Base-by-base conservation (phyloP, 371 early-diverging fungal genomes). In the Lichtheimia ramosa region DNA sequence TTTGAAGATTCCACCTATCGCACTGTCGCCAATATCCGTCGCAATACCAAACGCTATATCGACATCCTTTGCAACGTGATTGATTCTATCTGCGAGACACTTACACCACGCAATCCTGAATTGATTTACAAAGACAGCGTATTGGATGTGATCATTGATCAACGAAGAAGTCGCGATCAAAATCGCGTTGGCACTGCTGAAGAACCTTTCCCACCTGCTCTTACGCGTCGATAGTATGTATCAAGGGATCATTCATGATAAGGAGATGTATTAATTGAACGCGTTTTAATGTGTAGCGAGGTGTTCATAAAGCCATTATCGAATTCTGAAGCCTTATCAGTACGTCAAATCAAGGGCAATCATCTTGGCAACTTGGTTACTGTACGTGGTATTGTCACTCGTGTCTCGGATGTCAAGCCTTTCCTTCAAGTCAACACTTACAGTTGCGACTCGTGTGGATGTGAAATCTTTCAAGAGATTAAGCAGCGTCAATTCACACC, bases 381-480 rank as follows among this genome's bases (percentile, higher is more conserved):
- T 3, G 83, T 99, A 28, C 88, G 93, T 52, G 99, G 99, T 43
- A 96, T 99, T 55, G 94, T 99, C 14, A 98, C 98, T 4, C 91
- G 97, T 53, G 94, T 96, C 40, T 87, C 91, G n/a, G 97, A 97
- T 63, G 97, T 99, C 40, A 96, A 96, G 63, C 99, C 99, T 7
- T 83, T 90, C 64, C 83, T 96, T 48, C 83, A 85, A 24, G 98
- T 99, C 59, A 89, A 93, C 54, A 92, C 97, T 1, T 96, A 96
- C 82, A 87, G 89, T 61, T 99, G 99, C 81, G 99, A 99, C 66
- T 82, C 87, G 40, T 99, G 99, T 79, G 98, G 99, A 14, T 80
- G 86, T 73, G 99, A 99, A 81, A 91, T 96, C 52, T 99, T 97
- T 79, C 98, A 99, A 81, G 95, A 96, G 72, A 92, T 98, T 58